Evolutionary conservation across 495 filamentous ascomycete species (phyloP), one percentile per base, ranked within the genome.

Genomic region (Endocarpon pusillum): DNA sequence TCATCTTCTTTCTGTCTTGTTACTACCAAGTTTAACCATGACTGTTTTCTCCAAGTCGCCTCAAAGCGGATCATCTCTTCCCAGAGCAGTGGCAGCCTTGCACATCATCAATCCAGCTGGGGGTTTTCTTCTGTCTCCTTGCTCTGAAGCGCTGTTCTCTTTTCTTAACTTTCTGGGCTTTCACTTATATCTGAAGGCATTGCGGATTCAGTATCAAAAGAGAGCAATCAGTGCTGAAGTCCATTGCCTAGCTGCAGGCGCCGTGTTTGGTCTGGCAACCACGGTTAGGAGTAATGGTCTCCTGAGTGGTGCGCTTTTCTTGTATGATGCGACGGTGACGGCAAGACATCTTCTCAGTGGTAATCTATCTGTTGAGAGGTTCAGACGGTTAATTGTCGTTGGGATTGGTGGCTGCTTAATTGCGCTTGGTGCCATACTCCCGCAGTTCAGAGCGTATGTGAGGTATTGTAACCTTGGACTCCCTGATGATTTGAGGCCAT

Each of bases 41-140:
- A n/a, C n/a, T n/a, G n/a, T n/a, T n/a, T n/a, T n/a, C n/a, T n/a
- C n/a, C n/a, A n/a, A n/a, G n/a, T n/a, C n/a, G n/a, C n/a, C n/a
- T n/a, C n/a, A n/a, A n/a, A n/a, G n/a, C n/a, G n/a, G n/a, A n/a
- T n/a, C n/a, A n/a, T n/a, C n/a, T n/a, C n/a, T n/a, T n/a, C n/a
- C n/a, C n/a, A n/a, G n/a, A n/a, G n/a, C n/a, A n/a, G n/a, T n/a
- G 19, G 73, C 81, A 4, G 48, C 67, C 8, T 58, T 96, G 21
- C 81, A 94, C 49, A 70, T 93, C 26, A 44, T 96, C 16, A 81
- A 73, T 3, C 89, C 91, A 0, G 89, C 81, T 5, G 87, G 86
- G 7, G 54, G 93, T 2, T 94, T 96, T 47, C 70, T 97, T 19
- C 84, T 78, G 0, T 81, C 86, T 1, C 89, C 91, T 0, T 89